Base-by-base conservation (phyloP, 768 basidiomycete genomes). In the Amanita pallidorosea region DNA sequence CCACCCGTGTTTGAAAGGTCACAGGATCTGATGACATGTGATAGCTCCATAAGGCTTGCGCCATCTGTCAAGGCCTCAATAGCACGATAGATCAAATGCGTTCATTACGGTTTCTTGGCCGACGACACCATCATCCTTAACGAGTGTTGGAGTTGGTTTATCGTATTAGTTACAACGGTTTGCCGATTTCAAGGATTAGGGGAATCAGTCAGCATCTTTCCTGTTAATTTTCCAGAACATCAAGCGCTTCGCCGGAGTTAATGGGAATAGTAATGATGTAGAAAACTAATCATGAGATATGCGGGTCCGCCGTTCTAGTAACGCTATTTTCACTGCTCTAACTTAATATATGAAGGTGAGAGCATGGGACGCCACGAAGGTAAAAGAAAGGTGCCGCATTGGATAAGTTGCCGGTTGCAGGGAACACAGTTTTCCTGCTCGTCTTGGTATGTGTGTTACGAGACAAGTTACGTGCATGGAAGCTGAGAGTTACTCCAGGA, bases 321-420 rank as follows among this genome's bases (percentile, higher is more conserved):
- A 25, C 41, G 41, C 18, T 20, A 15, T 47, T 25, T 12, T 22
- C 37, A 23, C 34, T 22, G 15, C 6, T 25, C 23, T 38, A 29
- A 45, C 47, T 38, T 15, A 6, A 27, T 38, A 27, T 38, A 48
- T 48, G 47, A 48, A 25, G 35, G 34, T 48, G 47, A 38, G 23
- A 48, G 45, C 45, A 18, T 36, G 31, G 11, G 18, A 23, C 49
- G 49, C 49, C 49, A 50, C 49, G 20, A 50, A 31, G 49, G 38
- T 27, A 20, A 42, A 31, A 40, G 38, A 23, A 40, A 17, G 36
- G 47, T 49, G 36, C 47, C 47, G 47, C 45, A 13, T 12, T 7
- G 33, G 27, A 47, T 22, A 22, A 15, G 46, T 47, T 20, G 20
- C 34, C 46, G 46, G 46, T 8, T 35, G 46, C 46, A 37, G 36